Conservation (phyloP, 495 filamentous ascomycete species). For the Penicillium salamii region DNA sequence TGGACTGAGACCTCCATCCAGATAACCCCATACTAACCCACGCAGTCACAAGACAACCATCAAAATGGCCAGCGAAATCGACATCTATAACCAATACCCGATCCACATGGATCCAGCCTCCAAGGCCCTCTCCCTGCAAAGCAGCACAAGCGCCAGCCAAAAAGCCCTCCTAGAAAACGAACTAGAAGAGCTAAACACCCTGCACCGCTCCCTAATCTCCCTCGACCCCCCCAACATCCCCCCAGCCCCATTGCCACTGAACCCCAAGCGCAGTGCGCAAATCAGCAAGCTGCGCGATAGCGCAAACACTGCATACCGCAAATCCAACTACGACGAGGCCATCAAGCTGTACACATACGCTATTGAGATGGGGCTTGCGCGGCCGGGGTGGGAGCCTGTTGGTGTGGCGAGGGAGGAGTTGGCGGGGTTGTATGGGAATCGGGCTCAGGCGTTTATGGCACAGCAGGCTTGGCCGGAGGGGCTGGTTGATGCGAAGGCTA, state of each 20-base stretch:
- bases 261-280: conserved; percentile 77
- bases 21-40: conserved; percentile 12
- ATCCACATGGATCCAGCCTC: conserved; percentile 72
- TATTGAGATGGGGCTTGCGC: conserved; percentile 78
- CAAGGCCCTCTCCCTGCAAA: conserved; percentile 69
- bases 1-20: too few species aligned
- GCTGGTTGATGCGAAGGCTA: conserved; percentile 76
- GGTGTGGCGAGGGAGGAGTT: conserved; percentile 81
- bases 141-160: conserved; percentile 30
- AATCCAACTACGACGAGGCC: conserved; percentile 69
- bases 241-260: background rate
- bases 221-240: conserved; percentile 33
- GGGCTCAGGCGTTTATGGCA: conserved; percentile 87
- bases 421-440: conserved; percentile 73
- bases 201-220: conserved; percentile 68
- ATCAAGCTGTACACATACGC: conserved; percentile 77
- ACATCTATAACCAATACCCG: conserved; percentile 81
- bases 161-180: conserved; percentile 55
- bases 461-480: conserved; percentile 77
- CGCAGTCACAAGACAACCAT: too few species aligned
- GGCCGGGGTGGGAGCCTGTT: conserved; percentile 84
- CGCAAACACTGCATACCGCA: conserved; percentile 79
- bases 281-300: conserved; percentile 87
- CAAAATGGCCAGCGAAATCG: conserved; percentile 43
- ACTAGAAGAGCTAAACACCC: conserved; percentile 65